phyloP scores from a whole-genome alignment of 2,329 filamentous ascomycete genomes.

The Salinomyces thailandicus region DNA sequence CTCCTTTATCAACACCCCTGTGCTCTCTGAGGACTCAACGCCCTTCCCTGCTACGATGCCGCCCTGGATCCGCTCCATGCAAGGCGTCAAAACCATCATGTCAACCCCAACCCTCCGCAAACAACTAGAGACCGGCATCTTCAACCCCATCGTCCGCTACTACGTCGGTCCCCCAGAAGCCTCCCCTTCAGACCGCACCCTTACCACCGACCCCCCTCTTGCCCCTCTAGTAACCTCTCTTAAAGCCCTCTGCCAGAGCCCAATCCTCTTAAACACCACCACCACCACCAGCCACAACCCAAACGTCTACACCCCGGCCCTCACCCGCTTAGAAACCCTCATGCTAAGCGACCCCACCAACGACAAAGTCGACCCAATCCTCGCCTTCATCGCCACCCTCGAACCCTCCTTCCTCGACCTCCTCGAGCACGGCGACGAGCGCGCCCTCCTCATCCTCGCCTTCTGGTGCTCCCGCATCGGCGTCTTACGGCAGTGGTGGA shows the following conservation, averaged over 20 bases:
- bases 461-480: constrained; percentile 5
- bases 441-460: constrained; percentile 5
- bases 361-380: constrained; percentile 3
- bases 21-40: constrained; percentile 1
- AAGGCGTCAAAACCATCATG: constrained; percentile 6
- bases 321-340: constrained; percentile 3
- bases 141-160: not conserved
- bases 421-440: constrained; percentile 2
- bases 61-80: constrained; percentile 7
- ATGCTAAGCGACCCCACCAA: constrained; percentile 1
- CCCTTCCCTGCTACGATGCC: constrained; percentile 2
- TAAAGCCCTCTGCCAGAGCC: not conserved
- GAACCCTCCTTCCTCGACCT: constrained; percentile 5
- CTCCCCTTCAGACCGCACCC: not conserved
- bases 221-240: too few species aligned
- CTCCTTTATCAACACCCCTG: constrained; percentile 7
- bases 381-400: constrained; percentile 4
- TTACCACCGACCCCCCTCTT: not conserved
- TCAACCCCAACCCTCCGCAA: constrained; percentile 3
- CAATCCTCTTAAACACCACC: too few species aligned
- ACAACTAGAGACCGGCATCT: constrained; percentile 4
- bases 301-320: constrained; percentile 3
- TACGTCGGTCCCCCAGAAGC: not conserved
- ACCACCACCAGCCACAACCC: not conserved
- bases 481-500: constrained; percentile 8